Percentiles rank a stretch among this genome's conserved stretches.
Evolutionary conservation across 441 rosid genomes (phyloP).

Genomic region (Corymbia citriodora): DNA sequence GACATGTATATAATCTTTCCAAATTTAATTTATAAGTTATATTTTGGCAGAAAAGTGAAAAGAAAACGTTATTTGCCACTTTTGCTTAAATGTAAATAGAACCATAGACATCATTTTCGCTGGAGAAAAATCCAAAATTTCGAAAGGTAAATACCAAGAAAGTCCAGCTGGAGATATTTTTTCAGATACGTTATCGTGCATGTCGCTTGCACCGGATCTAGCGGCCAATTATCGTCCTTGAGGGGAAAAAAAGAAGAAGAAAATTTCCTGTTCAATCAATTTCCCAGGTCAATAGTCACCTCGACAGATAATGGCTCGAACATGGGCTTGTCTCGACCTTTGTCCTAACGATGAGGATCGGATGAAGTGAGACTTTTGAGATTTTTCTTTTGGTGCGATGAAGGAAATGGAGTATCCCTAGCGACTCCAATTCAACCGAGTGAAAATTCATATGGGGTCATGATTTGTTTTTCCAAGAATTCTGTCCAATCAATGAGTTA

Average conservation of each 20-base stretch:
- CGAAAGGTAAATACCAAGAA: neutral
- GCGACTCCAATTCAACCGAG: neutral
- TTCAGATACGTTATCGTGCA: neutral
- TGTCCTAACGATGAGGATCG: neutral
- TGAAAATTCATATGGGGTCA: neutral
- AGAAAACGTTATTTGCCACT: neutral
- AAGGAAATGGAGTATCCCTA: neutral
- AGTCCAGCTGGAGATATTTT: neutral
- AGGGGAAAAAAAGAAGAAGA: neutral
- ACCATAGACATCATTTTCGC: neutral
- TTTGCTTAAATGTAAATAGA: neutral
- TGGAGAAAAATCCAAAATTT: neutral
- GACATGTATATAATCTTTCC: neutral
- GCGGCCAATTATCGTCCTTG: neutral
- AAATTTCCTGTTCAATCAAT: neutral
- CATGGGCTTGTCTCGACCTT: neutral
- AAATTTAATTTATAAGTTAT: neutral
- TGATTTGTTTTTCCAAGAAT: no score
- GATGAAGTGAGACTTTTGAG: neutral
- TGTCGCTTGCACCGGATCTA: neutral
- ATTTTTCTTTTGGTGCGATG: neutral
- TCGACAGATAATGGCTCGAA: neutral
- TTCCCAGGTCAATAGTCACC: neutral
- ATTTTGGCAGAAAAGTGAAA: neutral
- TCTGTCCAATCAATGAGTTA: neutral